A percentile compares a stretch with the other conserved stretches of the same genome.
phyloP scores from a whole-genome alignment of 225 moss, liverwort and hornwort species.

The Sphagnum tenellum region DNA sequence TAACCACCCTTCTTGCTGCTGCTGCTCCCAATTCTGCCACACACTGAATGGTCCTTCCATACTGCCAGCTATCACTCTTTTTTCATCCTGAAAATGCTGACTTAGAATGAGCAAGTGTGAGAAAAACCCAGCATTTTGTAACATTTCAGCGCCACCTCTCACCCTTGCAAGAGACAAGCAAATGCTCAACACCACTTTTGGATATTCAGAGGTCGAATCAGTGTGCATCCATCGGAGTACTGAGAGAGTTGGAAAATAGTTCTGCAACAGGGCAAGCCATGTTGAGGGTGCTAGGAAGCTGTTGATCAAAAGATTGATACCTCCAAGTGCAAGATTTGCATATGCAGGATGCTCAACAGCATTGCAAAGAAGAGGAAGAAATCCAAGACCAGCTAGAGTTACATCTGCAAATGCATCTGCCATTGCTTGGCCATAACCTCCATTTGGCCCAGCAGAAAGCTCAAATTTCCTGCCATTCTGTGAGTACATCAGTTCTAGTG shows the following conservation, averaged over 20 bases:
- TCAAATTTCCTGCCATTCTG: constrained; percentile 26
- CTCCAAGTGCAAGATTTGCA: constrained; percentile 66
- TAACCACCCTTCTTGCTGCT: constrained; percentile 52
- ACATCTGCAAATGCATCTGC: constrained; percentile 72
- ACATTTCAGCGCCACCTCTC: constrained; percentile 81
- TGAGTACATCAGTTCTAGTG: constrained; percentile 68
- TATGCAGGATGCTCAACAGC: constrained; percentile 63
- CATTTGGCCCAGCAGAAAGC: constrained; percentile 19
- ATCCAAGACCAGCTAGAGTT: constrained; percentile 60
- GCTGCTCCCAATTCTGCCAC: constrained; percentile 58
- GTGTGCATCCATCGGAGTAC: constrained; percentile 67
- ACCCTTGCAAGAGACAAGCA: constrained; percentile 70
- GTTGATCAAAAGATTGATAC: constrained; percentile 70
- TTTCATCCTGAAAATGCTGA: constrained; percentile 49
- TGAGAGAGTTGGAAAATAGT: constrained; percentile 61
- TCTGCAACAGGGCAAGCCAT: constrained; percentile 76
- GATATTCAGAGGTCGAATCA: constrained; percentile 49
- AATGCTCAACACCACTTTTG: constrained; percentile 69
- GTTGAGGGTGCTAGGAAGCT: constrained; percentile 77
- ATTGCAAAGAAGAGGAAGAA: constrained; percentile 72
- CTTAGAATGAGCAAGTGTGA: constrained; percentile 71
- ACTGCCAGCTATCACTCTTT: constrained; percentile 32
- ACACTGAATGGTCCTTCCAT: constrained; percentile 87
- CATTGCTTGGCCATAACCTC: constrained; percentile 24
- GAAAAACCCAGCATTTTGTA: constrained; percentile 71